phyloP scores from a whole-genome alignment of 768 basidiomycete genomes.

The Russula earlei region DNA sequence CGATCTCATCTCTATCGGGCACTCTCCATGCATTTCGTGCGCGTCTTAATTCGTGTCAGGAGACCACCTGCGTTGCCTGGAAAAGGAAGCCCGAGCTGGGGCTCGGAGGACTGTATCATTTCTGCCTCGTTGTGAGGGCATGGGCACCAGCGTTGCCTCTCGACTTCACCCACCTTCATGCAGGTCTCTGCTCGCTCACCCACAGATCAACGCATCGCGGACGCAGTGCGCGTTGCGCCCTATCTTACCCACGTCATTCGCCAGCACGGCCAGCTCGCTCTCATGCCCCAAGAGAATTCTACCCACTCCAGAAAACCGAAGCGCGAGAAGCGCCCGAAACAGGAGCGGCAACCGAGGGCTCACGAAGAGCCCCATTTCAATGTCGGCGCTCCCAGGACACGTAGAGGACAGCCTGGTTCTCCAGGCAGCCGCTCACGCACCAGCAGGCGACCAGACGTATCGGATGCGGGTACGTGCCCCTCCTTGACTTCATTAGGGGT shows the following conservation, averaged over 20 bases:
- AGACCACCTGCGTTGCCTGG: slow-evolving; percentile 4
- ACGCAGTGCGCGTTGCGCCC: slow-evolving; percentile 33
- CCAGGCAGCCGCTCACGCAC: slow-evolving; percentile 10
- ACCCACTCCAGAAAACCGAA: slow-evolving; percentile 38
- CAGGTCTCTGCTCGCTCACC: slow-evolving; percentile 19
- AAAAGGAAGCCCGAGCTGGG: slow-evolving; percentile 12
- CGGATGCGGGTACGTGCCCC: slow-evolving; percentile 26
- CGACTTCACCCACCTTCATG: slow-evolving; percentile 17
- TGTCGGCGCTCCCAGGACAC: slow-evolving; percentile 15
- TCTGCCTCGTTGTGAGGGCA: slow-evolving; percentile 20
- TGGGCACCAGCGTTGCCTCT: slow-evolving; percentile 19
- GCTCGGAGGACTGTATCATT: slow-evolving; percentile 6
- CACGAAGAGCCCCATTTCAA: slow-evolving; percentile 21
- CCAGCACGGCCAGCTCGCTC: slow-evolving; percentile 43
- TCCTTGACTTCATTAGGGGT: background rate
- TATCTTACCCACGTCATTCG: slow-evolving; percentile 49
- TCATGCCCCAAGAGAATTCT: slow-evolving; percentile 42
- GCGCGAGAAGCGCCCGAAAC: slow-evolving; percentile 21
- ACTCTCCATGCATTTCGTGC: background rate
- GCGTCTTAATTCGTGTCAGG: slow-evolving; percentile 7
- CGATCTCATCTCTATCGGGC: too few species aligned
- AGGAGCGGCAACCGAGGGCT: slow-evolving; percentile 8
- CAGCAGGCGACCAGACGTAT: slow-evolving; percentile 22
- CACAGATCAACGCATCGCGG: slow-evolving; percentile 21
- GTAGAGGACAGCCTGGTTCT: slow-evolving; percentile 15